Evolutionary conservation across 208 protist species (phyloP).

Genomic region (Leishmania tropica): DNA sequence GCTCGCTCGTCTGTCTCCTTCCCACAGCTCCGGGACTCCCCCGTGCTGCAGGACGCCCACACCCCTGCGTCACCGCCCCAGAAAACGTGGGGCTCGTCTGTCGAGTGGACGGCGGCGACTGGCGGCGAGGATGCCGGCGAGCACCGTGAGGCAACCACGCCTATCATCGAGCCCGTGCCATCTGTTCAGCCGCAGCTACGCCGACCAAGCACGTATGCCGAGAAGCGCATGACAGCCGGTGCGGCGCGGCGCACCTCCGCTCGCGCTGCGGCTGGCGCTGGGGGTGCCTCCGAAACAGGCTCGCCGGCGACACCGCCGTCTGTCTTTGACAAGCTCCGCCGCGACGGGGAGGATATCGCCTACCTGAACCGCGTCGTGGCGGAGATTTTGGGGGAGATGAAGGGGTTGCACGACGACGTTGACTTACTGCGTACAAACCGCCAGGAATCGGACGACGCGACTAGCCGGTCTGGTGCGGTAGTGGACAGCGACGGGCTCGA

Average conservation of each 20-base stretch:
- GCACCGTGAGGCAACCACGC: constrained; percentile 15
- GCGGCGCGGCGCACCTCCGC: constrained; percentile 18
- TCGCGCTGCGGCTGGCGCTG: neutral
- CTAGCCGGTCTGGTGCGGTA: neutral
- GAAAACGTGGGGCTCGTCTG: neutral
- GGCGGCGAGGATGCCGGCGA: constrained; percentile 34
- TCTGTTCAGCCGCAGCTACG: constrained; percentile 8
- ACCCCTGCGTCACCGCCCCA: neutral
- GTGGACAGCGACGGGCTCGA: neutral
- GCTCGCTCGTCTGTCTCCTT: neutral
- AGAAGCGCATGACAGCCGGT: constrained; percentile 22
- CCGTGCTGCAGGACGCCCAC: neutral
- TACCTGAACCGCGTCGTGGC: constrained; percentile 91
- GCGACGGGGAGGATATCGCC: constrained; percentile 78
- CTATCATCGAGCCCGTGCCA: neutral
- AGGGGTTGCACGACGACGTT: constrained; percentile 72
- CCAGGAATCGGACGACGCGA: neutral
- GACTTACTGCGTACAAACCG: constrained; percentile 57
- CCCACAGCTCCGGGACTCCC: neutral
- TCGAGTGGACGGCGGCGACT: neutral
- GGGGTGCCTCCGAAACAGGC: neutral
- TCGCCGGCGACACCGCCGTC: constrained; percentile 2
- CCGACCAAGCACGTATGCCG: constrained; percentile 23
- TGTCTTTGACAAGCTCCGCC: constrained; percentile 53
- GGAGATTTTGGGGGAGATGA: constrained; percentile 88